Base-by-base conservation (phyloP, 148 eudicot genomes). In the Linanthus parryae region DNA sequence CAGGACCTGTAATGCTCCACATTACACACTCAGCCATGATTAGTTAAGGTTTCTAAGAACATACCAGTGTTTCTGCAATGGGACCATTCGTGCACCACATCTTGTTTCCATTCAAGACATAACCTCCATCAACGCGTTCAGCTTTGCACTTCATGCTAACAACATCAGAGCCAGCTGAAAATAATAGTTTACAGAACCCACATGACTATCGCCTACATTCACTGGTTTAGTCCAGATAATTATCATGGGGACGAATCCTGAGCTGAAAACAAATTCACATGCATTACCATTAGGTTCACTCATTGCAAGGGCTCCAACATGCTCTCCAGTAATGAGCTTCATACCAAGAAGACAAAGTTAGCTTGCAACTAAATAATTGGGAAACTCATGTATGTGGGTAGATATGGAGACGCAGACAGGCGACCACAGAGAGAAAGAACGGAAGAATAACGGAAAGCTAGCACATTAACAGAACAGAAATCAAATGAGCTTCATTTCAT, bases 21-120 rank as follows among this genome's bases (percentile, higher is more conserved):
- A n/a, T n/a, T n/a, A n/a, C n/a, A n/a, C n/a, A n/a, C n/a, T n/a
- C n/a, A n/a, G n/a, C n/a, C n/a, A n/a, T n/a, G n/a, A n/a, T n/a
- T n/a, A n/a, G n/a, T n/a, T n/a, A n/a, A n/a, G n/a, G n/a, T n/a
- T n/a, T n/a, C n/a, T n/a, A n/a, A n/a, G 15, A 53, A 38, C 5
- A 39, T 73, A 92, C 99, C 95, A 92, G 73, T 34, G 99, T 88
- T 67, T 92, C 72, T 47, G 99, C 99, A 63, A 59, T 54, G 25
- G 99, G 95, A 59, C 99, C 99, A 80, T 92, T 92, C 18, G 96
- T 92, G 75, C 99, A 92, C 99, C 99, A 92, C 99, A 92, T 92
- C 71, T 92, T 92, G 72, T 92, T 92, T 60, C 99, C 99, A 43
- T 88, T 92, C 42, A 92, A 54, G 64, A 82, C 29, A 60, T 88